Conservation (phyloP, 306 rosid genomes). For the Hylodesmum podocarpum region DNA sequence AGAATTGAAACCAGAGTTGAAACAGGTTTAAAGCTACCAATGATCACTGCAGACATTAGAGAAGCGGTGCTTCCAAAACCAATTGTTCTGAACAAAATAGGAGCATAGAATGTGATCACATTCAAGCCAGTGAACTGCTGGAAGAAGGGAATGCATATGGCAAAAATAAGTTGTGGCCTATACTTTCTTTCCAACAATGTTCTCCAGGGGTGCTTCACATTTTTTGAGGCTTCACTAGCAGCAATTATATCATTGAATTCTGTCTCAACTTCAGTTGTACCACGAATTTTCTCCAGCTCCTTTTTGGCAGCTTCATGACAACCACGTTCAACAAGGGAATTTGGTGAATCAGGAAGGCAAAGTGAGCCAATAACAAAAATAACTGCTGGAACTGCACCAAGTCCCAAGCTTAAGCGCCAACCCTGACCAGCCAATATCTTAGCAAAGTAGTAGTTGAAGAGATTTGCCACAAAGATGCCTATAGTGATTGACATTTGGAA, state of each 20-base stretch:
- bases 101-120: constrained; percentile 81
- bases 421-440: constrained; percentile 59
- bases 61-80: constrained; percentile 70
- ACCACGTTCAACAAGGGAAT: constrained; percentile 62
- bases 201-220: constrained; percentile 58
- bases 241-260: constrained; percentile 59
- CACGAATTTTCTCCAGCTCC: constrained; percentile 51
- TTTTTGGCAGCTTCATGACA: constrained; percentile 42
- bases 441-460: constrained; percentile 59
- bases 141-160: constrained; percentile 67
- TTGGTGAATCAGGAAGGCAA: constrained; percentile 75
- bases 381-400: constrained; percentile 71
- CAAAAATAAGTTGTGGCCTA: constrained; percentile 66
- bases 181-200: constrained; percentile 49
- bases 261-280: constrained; percentile 49
- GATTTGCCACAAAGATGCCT: constrained; percentile 66
- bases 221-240: constrained; percentile 54
- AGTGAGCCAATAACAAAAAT: constrained; percentile 55
- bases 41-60: constrained; percentile 66
- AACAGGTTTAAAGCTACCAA: constrained; percentile 46
- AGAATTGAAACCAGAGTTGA: constrained; percentile 54
- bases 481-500: constrained; percentile 77
- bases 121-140: constrained; percentile 85
- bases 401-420: constrained; percentile 80
- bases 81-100: constrained; percentile 71